phyloP scores from a whole-genome alignment of 331 rosid species.

The Quercus lobata region DNA sequence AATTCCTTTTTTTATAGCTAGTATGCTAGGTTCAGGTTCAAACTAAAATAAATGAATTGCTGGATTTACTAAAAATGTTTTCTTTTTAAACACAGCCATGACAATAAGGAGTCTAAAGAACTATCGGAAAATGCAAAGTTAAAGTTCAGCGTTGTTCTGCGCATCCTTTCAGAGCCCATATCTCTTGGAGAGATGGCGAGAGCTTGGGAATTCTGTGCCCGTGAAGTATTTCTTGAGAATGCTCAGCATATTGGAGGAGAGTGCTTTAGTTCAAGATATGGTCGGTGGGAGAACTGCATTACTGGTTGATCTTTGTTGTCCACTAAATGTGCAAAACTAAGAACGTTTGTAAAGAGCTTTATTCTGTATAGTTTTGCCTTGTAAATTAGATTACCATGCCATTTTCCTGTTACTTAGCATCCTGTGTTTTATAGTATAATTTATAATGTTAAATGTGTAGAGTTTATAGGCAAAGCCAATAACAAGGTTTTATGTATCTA shows the following conservation, averaged over 20 bases:
- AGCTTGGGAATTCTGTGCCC: conserved; percentile 10
- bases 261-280: conserved; percentile 10
- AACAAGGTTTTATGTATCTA: too few relatives aligned
- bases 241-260: conserved; percentile 3
- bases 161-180: neutral
- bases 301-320: too few relatives aligned
- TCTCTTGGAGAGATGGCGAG: conserved; percentile 7
- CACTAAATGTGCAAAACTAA: too few relatives aligned
- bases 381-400: too few relatives aligned
- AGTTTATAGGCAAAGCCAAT: too few relatives aligned
- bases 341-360: too few relatives aligned
- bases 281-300: conserved; percentile 10
- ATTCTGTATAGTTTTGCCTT: too few relatives aligned
- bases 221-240: neutral
- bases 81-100: neutral
- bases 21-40: too few relatives aligned
- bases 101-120: neutral
- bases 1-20: too few relatives aligned
- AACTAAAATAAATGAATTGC: neutral
- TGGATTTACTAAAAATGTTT: neutral
- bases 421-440: too few relatives aligned
- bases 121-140: neutral
- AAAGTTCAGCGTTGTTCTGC: neutral
- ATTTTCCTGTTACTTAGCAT: too few relatives aligned
- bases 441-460: too few relatives aligned